Conservation (phyloP, 108 stramenopile species). For the Cyclotella distinguenda region DNA sequence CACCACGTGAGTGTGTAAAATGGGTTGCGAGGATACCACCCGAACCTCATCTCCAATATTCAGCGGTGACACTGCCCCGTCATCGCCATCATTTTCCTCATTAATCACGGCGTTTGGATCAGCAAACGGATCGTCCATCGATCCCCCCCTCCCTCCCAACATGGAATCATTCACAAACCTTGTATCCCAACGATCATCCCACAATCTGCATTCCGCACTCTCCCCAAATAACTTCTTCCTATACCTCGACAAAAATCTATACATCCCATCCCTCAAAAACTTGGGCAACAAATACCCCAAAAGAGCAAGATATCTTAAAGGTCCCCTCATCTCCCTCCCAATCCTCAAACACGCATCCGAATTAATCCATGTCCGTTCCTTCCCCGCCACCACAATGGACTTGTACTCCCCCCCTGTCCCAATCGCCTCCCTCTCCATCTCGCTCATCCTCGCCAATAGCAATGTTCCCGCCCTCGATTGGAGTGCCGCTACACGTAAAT, state of each 20-base stretch:
- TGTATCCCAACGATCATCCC: constrained; percentile 53
- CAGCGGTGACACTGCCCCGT: constrained; percentile 1
- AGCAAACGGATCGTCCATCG: constrained; percentile 33
- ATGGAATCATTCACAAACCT: constrained; percentile 47
- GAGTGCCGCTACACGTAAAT: constrained; percentile 46
- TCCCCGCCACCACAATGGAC: constrained; percentile 37
- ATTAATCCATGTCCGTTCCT: constrained; percentile 13
- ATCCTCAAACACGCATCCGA: constrained; percentile 37
- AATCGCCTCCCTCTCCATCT: not conserved
- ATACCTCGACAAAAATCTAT: constrained; percentile 54
- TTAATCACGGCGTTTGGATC: constrained; percentile 24
- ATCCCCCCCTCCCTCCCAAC: constrained; percentile 16
- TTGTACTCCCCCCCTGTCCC: constrained; percentile 26
- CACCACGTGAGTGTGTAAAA: constrained; percentile 38
- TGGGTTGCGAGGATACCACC: constrained; percentile 30
- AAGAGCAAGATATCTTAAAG: constrained; percentile 44
- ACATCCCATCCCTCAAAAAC: constrained; percentile 56
- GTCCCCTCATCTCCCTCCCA: constrained; percentile 32
- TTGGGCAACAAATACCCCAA: constrained; percentile 39
- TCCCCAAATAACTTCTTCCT: constrained; percentile 55
- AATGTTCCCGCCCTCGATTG: constrained; percentile 37
- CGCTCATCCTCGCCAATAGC: constrained; percentile 21
- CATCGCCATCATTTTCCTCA: constrained; percentile 7
- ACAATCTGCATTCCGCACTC: constrained; percentile 60
- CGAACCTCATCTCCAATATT: constrained; percentile 21